These are phyloP conservation scores for Chaetomium strumarium DNA, from an alignment of 2,329 filamentous ascomycete genomes.

Conservation along the genomic window DNA sequence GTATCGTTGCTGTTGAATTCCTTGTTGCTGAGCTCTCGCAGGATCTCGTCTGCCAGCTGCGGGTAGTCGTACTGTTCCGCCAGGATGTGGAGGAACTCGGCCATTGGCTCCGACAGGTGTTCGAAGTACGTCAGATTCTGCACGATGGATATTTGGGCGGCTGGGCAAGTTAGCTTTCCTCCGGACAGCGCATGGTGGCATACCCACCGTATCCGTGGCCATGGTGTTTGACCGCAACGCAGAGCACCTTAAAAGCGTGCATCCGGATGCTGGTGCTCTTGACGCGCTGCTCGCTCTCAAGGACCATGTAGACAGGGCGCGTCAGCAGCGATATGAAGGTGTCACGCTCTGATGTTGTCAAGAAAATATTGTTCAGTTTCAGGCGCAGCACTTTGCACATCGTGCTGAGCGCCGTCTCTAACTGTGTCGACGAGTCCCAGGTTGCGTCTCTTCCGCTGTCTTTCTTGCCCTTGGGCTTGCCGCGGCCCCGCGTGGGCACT, in stretches of 20 bases:
- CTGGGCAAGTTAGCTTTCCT: slow-evolving; percentile 39
- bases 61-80: slow-evolving; percentile 97
- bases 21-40: slow-evolving; percentile 92
- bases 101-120: slow-evolving; percentile 98
- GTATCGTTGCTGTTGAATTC: slow-evolving; percentile 97
- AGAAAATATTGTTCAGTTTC: slow-evolving; percentile 85
- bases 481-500: slow-evolving; percentile 64
- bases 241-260: slow-evolving; percentile 95
- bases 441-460: slow-evolving; percentile 64
- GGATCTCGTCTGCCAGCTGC: slow-evolving; percentile 86
- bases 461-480: slow-evolving; percentile 70
- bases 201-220: slow-evolving; percentile 84
- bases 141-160: slow-evolving; percentile 94
- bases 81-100: slow-evolving; percentile 92
- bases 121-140: slow-evolving; percentile 98
- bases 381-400: slow-evolving; percentile 96
- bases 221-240: slow-evolving; percentile 94
- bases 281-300: slow-evolving; percentile 89
- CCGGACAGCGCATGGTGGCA: not conserved
- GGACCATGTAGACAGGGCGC: slow-evolving; percentile 82
- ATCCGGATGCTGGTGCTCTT: slow-evolving; percentile 87
- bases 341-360: slow-evolving; percentile 93
- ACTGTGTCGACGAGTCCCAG: slow-evolving; percentile 85
- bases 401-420: slow-evolving; percentile 81
- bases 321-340: slow-evolving; percentile 92